Percentiles rank a stretch among this genome's conserved stretches.
Evolutionary conservation across 75 land plant species (phyloP).

Genomic region (Chamaecyparis obtusa): DNA sequence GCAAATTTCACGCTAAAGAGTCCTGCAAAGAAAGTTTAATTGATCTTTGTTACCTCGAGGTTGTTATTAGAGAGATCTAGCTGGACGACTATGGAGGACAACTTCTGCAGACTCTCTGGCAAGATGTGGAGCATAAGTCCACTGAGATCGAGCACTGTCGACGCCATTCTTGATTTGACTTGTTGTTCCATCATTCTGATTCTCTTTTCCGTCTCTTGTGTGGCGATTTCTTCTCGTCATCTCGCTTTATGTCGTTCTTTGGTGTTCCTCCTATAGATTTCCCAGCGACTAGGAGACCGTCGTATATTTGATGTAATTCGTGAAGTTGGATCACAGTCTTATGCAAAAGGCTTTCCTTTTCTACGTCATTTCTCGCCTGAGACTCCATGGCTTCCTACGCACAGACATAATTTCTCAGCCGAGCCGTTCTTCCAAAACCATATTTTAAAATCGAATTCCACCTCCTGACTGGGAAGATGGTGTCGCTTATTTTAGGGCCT

Average conservation of each 20-base stretch:
- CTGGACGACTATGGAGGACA: constrained; percentile 22
- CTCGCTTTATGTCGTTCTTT: neutral
- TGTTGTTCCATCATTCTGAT: neutral
- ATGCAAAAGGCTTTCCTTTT: neutral
- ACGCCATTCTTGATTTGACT: neutral
- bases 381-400: neutral
- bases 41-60: constrained; percentile 37
- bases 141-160: neutral
- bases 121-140: neutral
- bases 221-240: neutral
- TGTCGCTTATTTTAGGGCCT: too few relatives aligned
- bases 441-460: too few relatives aligned
- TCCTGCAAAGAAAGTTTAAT: neutral
- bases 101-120: neutral
- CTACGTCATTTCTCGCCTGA: neutral
- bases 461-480: too few relatives aligned
- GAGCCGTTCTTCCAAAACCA: neutral
- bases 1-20: neutral
- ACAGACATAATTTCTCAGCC: neutral
- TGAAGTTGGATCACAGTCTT: neutral
- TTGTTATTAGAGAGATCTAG: constrained; percentile 59
- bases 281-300: neutral
- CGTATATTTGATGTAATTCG: neutral
- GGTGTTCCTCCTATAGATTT: neutral
- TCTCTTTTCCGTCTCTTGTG: neutral